Base-by-base conservation (phyloP, 345 rosid species). In the Sisymbrium altissimum region DNA sequence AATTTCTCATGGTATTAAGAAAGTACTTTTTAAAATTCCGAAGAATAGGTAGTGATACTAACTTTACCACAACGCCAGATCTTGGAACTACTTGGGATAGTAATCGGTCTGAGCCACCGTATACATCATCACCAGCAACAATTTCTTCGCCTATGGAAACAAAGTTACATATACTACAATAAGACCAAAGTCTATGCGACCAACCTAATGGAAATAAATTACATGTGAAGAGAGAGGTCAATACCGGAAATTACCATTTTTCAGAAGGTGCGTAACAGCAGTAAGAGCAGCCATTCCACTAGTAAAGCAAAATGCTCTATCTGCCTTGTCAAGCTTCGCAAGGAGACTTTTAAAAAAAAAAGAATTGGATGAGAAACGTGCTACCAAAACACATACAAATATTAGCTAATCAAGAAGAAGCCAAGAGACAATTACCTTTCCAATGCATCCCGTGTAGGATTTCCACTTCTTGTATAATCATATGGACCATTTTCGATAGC, bases 211-310 rank as follows among this genome's bases (percentile, higher is more conserved):
- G 21, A 33, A 53, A 70, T 3, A 56, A 25, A 38, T 40, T 11
- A 52, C 12, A 38, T 5, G 1, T 21, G 21, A 39, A 15, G 53
- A 53, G 44, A 25, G 56, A 54, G 48, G 29, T 40, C 25, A 21
- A 40, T 7, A 56, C 13, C 3, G 49, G 2, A 45, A 67, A 60
- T 45, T 70, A 95, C 99, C 98, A 58, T 77, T 64, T 81, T 73
- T 78, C 75, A 95, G 64, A 70, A 92, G 96, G 81, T 85, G 93
- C 9, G 86, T 67, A 61, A 90, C 97, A 58, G 98, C 84, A 73
- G 87, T 75, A 78, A 92, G 86, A 74, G 98, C 99, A 84, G 98
- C 99, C 97, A 95, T 95, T 80, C 98, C 98, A 71, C 97, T 92
- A 35, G 98, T 86, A 75, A 95, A 95, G 88, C 99, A 90, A 79